Evolutionary conservation across 345 rosid species (phyloP), one percentile per base, ranked within the genome.

Genomic region (Arabidopsis arenosa): DNA sequence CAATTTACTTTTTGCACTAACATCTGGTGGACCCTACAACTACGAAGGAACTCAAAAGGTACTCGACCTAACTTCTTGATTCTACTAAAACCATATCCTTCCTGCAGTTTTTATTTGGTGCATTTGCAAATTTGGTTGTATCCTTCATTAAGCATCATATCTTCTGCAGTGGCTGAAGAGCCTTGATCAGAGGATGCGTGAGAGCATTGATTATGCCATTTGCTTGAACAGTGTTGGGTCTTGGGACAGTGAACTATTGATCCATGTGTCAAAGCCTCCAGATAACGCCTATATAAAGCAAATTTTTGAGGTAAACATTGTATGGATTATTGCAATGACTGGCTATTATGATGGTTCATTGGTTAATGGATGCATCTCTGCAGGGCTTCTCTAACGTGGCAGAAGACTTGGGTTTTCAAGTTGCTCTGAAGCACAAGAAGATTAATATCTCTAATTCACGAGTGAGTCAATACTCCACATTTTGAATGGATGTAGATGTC

Each of bases 261-360:
- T 91, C 74, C 97, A 94, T 21, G 97, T 94, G 73, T 94, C 97
- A n/a, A 94, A 94, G 87, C 98, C 98, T 78, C 92, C 97, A 51
- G 97, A 94, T 54, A 94, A 94, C 74, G 92, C 90, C 68, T 87
- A 90, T 69, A 80, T 94, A 47, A 94, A 87, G 80, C 98, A 94
- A 80, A 90, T 92, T 73, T 89, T 88, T 77, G 97, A 94, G 82
- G 98, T 92, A 81, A 85, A 89, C n/a, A 66, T 9, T 64, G 18
- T 6, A 57, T 72, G 73, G 39, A 72, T 66, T 7, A 4, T 58
- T 69, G 36, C 39, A 68, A 48, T 68, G n/a, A 68, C 35, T 53
- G 73, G 33, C 51, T 66, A 39, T 70, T 59, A n/a, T 71, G 80
- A n/a, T 75, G 78, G 53, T 71, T 71, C 17, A 30, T 62, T 40